Base-by-base conservation (phyloP, 371 early-diverging fungal genomes). In the Umbelopsis sp. region DNA sequence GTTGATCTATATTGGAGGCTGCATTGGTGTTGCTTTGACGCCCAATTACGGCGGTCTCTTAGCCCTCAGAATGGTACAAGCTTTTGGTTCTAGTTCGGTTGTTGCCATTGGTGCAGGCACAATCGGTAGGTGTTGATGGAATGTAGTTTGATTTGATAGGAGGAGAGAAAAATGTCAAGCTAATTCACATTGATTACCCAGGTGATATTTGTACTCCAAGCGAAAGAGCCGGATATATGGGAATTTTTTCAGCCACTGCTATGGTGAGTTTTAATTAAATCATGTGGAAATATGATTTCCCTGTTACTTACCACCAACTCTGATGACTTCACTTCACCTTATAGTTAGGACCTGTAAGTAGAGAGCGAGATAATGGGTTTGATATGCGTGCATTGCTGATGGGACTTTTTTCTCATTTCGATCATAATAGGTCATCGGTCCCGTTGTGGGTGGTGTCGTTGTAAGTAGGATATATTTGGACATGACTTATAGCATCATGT, bases 31-130 rank as follows among this genome's bases (percentile, higher is more conserved):
- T 7, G 87, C 88, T 16, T 65, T 86, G 46, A 78, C 88, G 5
- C 75, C 69, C 11, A 80, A 68, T 32, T 78, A 84, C 53, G 69
- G 79, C 12, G 75, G 82, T 50, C 76, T 90, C 44, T 74, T 89
- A 45, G 77, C 76, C n/a, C 78, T 86, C 70, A 86, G 90, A 3
- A 75, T 86, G 48, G 70, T 90, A 32, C 90, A 90, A 70, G 80
- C 88, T 1, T 81, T 81, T 18, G 89, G 90, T 1, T 72, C 86
- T 4, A 84, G 86, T 38, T 85, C 89, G 0, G 87, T 84, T 9
- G 78, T 88, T 44, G 78, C 87, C 10, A 80, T 88, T 2, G 89
- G 89, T 2, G 85, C 87, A 3, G 87, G 87, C 0, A 80, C 87
- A 10, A 76, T 87, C 1, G 57, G 57, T 57, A 57, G 18, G 37